phyloP scores from a whole-genome alignment of 805 yeast genomes.

The Naumovozyma baii region DNA sequence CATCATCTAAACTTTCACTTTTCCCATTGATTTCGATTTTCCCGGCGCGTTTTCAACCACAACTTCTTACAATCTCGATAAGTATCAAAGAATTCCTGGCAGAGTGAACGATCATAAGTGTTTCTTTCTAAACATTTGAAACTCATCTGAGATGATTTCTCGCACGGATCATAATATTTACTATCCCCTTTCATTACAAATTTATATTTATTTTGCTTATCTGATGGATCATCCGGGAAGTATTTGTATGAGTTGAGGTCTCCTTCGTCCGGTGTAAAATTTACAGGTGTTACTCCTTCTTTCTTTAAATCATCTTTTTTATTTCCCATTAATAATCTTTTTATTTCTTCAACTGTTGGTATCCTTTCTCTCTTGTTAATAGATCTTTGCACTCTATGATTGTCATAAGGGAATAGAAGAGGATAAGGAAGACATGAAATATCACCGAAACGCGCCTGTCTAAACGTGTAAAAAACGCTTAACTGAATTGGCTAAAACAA shows the following conservation, averaged over 20 bases:
- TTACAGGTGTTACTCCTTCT: too few species aligned
- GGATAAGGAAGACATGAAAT: too few species aligned
- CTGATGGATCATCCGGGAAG: constrained; percentile 80
- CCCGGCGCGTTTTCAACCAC: constrained; percentile 43
- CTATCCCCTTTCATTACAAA: constrained; percentile 73
- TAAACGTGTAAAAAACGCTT: too few species aligned
- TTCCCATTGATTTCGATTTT: constrained; percentile 28
- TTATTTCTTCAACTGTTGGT: not conserved
- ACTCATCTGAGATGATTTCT: constrained; percentile 80
- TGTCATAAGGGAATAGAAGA: too few species aligned
- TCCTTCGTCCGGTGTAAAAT: constrained; percentile 5
- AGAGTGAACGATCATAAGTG: constrained; percentile 56
- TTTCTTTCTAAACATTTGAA: constrained; percentile 74
- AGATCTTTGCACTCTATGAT: too few species aligned
- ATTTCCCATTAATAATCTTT: too few species aligned
- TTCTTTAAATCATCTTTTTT: too few species aligned
- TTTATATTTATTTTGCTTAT: constrained; percentile 53
- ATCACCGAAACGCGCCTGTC: too few species aligned
- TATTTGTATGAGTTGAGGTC: constrained; percentile 19
- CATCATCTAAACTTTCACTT: constrained; percentile 3
- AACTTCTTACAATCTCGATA: constrained; percentile 84
- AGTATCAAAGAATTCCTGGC: constrained; percentile 80
- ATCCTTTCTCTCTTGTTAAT: not conserved
- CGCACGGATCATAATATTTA: constrained; percentile 87
- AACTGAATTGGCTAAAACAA: too few species aligned